Evolutionary conservation across 805 yeast species (phyloP), one percentile per base, ranked within the genome.

Genomic region (Starmerella khaoyaiensis): DNA sequence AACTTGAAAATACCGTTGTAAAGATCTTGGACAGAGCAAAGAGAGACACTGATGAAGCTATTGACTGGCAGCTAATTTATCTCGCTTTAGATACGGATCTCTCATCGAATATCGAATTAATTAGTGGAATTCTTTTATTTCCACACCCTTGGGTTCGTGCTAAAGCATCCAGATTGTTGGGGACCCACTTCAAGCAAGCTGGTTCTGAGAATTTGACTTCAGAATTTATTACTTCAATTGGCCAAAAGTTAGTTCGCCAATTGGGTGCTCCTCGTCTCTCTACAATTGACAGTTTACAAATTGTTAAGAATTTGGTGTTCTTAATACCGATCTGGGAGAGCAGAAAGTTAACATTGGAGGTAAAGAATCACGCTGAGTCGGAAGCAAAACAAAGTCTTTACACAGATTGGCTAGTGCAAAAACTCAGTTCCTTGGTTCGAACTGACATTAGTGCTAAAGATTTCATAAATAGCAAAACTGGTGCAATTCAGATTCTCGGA

Each of bases 141-240:
- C 96, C 96, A 2, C 96, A 86, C 57, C 67, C 90, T 1, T 86
- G 97, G 97, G 79, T 86, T 5, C 71, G 96, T 49, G 63, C 79
- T 41, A 60, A 69, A 4, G 63, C 93, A 1, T 60, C 76, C 5
- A 64, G 86, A 36, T 60, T 82, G 23, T 55, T 75, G 27, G 75
- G 77, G 1, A 51, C 58, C 1, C 53, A 79, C 34, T 60, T 80
- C 39, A 51, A 67, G 7, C 21, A 22, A 1, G 22, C 59, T 3
- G 62, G 74, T 29, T 44, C 61, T 2, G 60, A 60, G 18, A 58
- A 61, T 21, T 72, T 74, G 32, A 2, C 23, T 7, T 9, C 15
- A 5, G 39, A 30, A 5, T 51, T 79, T n/a, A 87, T 80, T 53
- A 70, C 71, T 0, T 28, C 46, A 2, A 70, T 79, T 36, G 79